Evolutionary conservation across 2,329 filamentous ascomycete species (phyloP).

Genomic region (Fusarium gaditjirri): DNA sequence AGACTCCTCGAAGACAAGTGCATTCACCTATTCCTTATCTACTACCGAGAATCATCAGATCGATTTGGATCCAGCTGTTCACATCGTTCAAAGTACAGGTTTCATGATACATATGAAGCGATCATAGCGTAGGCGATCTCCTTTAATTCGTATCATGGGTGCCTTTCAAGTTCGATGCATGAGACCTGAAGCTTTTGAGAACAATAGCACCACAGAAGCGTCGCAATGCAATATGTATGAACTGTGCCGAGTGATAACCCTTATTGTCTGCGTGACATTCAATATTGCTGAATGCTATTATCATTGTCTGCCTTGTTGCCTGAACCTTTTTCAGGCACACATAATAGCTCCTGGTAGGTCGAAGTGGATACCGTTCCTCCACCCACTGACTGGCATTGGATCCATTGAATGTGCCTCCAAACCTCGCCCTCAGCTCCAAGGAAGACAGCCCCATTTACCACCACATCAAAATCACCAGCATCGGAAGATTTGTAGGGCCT

Average conservation of each 20-base stretch:
- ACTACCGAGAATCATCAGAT: neutral
- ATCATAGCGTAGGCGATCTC: constrained; percentile 21
- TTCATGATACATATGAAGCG: constrained; percentile 22
- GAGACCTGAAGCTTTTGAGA: neutral
- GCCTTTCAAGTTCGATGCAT: neutral
- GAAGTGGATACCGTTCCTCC: constrained; percentile 45
- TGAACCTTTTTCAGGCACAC: constrained; percentile 45
- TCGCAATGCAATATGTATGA: no score
- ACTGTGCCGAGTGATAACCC: neutral
- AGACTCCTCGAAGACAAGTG: no score
- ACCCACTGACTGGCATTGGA: constrained; percentile 27
- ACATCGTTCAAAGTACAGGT: constrained; percentile 11
- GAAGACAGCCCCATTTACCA: constrained; percentile 34
- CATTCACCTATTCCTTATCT: neutral
- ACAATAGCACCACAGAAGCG: neutral
- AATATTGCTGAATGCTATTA: neutral
- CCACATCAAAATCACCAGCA: constrained; percentile 37
- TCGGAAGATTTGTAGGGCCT: constrained; percentile 28
- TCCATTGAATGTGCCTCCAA: constrained; percentile 33
- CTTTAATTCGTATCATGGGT: constrained; percentile 2
- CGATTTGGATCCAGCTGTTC: neutral
- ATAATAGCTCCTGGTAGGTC: constrained; percentile 1
- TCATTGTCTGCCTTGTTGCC: constrained; percentile 48
- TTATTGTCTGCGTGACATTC: neutral
- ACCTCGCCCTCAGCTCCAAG: constrained; percentile 33